Conservation (phyloP, 352 stramenopile species). For the Pythium grandisporangium region DNA sequence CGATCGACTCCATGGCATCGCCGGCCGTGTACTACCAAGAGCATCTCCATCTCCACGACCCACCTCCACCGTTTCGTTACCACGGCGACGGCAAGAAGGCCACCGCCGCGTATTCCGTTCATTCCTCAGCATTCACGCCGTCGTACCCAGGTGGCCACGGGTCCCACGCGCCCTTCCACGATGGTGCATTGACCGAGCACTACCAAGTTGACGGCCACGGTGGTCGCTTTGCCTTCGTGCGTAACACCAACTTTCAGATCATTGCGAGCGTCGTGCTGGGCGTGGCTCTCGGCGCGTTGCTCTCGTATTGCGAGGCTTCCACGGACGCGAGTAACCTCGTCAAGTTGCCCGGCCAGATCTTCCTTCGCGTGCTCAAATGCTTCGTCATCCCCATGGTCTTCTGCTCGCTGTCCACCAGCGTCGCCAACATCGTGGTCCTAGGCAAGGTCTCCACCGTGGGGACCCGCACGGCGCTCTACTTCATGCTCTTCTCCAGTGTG, state of each 20-base stretch:
- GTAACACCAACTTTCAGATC: constrained; percentile 17
- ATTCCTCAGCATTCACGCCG: too few relatives aligned
- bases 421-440: constrained; percentile 55
- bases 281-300: constrained; percentile 11
- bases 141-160: too few relatives aligned
- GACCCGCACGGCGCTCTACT: constrained; percentile 38
- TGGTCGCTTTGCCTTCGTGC: constrained; percentile 11
- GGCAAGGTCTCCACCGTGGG: constrained; percentile 56
- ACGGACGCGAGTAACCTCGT: constrained; percentile 13
- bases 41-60: too few relatives aligned
- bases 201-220: constrained; percentile 11
- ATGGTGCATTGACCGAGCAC: too few relatives aligned
- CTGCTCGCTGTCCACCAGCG: constrained; percentile 41
- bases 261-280: constrained; percentile 18
- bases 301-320: constrained; percentile 12
- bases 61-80: too few relatives aligned
- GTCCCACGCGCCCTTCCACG: too few relatives aligned
- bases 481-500: constrained; percentile 26
- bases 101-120: too few relatives aligned
- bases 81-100: too few relatives aligned
- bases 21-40: constrained; percentile 28
- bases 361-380: constrained; percentile 21
- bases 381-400: constrained; percentile 58
- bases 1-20: constrained; percentile 26
- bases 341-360: constrained; percentile 19